Conservation (phyloP, 371 early-diverging fungal species). For the Scutellospora calospora region DNA sequence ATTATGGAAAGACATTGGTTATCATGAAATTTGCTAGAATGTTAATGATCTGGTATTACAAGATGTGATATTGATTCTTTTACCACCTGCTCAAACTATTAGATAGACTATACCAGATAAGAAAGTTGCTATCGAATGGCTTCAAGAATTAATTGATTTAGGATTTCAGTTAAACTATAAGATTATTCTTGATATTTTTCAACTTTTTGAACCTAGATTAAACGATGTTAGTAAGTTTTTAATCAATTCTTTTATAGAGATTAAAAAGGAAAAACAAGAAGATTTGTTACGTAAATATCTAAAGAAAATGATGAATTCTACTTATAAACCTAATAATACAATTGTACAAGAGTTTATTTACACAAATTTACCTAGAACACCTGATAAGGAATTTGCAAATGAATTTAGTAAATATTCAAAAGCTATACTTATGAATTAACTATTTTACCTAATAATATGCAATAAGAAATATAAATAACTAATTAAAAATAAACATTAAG, state of each 20-base stretch:
- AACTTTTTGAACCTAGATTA: neutral
- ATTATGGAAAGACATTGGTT: conserved; percentile 16
- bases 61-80: neutral
- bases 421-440: too few species aligned
- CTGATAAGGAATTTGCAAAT: too few species aligned
- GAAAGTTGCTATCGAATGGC: neutral
- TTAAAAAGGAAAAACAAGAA: neutral
- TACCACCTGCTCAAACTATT: neutral
- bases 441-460: too few species aligned
- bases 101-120: neutral
- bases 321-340: too few species aligned
- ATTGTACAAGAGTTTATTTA: too few species aligned
- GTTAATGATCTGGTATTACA: conserved; percentile 15
- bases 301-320: neutral
- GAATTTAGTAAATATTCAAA: too few species aligned
- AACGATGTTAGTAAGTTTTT: neutral
- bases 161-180: conserved; percentile 2
- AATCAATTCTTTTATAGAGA: neutral
- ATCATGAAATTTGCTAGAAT: conserved; percentile 26
- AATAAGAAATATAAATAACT: too few species aligned
- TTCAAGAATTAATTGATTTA: neutral
- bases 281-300: neutral
- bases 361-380: too few species aligned
- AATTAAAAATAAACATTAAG: too few species aligned
- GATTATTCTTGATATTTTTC: neutral